Conservation (phyloP, 2,329 filamentous ascomycete genomes). For the Pseudodiploospora longispora region DNA sequence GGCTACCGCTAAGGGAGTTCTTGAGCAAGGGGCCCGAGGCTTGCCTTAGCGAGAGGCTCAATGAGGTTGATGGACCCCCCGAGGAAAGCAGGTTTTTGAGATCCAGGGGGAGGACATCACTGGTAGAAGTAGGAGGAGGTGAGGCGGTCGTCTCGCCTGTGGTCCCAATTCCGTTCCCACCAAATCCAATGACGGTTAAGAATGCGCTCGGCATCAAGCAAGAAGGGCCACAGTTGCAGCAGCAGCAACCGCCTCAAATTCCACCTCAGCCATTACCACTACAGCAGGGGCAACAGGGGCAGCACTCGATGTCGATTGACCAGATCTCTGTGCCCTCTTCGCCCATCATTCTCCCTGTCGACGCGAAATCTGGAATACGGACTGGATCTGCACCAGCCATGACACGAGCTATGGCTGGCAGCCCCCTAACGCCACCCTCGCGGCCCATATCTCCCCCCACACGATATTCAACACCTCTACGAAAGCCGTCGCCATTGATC, state of each 20-base stretch:
- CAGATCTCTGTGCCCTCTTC: constrained; percentile 19
- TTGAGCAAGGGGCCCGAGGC: constrained; percentile 45
- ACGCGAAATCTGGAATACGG: constrained; percentile 12
- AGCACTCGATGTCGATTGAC: too few species aligned
- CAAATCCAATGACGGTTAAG: constrained; percentile 13
- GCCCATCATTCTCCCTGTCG: constrained; percentile 23
- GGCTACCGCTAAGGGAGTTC: constrained; percentile 45
- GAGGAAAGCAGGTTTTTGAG: constrained; percentile 22
- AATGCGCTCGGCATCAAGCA: constrained; percentile 26
- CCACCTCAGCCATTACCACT: not conserved
- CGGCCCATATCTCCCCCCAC: constrained; percentile 20
- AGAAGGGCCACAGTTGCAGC: constrained; percentile 1
- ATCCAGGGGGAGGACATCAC: constrained; percentile 18
- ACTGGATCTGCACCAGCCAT: constrained; percentile 20
- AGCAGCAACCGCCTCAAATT: not conserved
- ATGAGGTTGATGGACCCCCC: constrained; percentile 25
- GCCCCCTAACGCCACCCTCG: constrained; percentile 17
- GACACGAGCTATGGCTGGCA: constrained; percentile 1
- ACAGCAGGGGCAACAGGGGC: not conserved
- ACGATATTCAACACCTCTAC: constrained; percentile 20
- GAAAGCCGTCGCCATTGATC: constrained; percentile 24
- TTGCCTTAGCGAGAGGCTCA: constrained; percentile 46
- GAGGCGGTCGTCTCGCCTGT: not conserved
- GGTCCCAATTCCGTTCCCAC: constrained; percentile 4
- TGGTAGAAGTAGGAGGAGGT: constrained; percentile 12